Evolutionary conservation across 2,329 filamentous ascomycete species (phyloP), one percentile per base, ranked within the genome.

Genomic region (Zasmidium angulare): DNA sequence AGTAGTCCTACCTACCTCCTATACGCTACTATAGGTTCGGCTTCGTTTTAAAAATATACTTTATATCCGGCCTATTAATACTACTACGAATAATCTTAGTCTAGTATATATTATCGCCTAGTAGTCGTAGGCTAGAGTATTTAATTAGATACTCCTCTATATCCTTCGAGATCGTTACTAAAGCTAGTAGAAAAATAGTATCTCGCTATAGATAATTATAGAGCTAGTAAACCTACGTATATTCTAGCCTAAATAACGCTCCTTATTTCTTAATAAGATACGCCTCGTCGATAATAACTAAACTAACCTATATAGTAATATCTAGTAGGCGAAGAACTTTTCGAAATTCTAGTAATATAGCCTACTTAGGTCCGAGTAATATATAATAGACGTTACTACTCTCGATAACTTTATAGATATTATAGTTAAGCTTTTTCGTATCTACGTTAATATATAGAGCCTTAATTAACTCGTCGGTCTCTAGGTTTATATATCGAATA

Each of bases 1-100:
- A 14, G 29, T 36, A 36, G 14, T 52, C 3, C 10, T 29, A 52
- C 14, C 11, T 19, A 20, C 26, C 17, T n/a, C 26, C 29, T 14
- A 7, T 36, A 36, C 29, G 24, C 24, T 29, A 52, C n/a, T 31
- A 29, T 26, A 21, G 11, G 9, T 11, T 17, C 17, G 36, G 29
- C 29, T 7, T 52, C 19, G 50, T 52, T 10, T 14, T 4, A 6
- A 52, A 29, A 7, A 52, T 40, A 40, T 52, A 52, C 21, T 20
- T 52, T 20, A 20, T 52, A 52, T 52, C 26, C 21, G 36, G 50
- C 10, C 14, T 10, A 14, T 52, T 19, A 19, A 52, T 40, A 52
- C 50, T 52, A 52, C 14, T 36, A 29, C 22, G 22, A 14, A 52
- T n/a, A 20, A 52, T 36, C 50, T 52, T 52, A 21, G 50, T 52